Base-by-base conservation (phyloP, 352 stramenopile genomes). In the Thalassiosira exigua region DNA sequence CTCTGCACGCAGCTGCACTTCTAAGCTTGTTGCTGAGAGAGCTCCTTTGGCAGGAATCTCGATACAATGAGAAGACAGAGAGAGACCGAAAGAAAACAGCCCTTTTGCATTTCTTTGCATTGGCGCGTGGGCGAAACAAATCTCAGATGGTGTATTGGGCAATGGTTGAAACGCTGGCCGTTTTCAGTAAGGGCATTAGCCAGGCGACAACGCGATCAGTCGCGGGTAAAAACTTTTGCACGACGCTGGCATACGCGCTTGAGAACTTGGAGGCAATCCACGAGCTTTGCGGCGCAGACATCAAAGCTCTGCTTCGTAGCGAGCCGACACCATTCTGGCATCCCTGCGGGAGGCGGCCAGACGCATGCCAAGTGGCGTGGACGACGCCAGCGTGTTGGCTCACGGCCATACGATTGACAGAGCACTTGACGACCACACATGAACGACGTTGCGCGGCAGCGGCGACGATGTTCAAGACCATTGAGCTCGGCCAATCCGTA, bases 171-270 rank as follows among this genome's bases (percentile, higher is more conserved):
- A 64, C 54, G 17, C 54, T 64, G n/a, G 54, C 54, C 7, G 21
- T 64, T 50, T 64, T 64, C 27, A 27, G 54, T 2, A 64, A 46
- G n/a, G 54, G 54, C 7, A 64, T 64, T 19, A 64, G 54, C 29
- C 24, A 46, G 21, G 9, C 39, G 9, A 64, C 54, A 22, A 64
- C 54, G 17, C 22, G 54, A 7, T 64, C 54, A 21, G 14, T n/a
- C 3, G 54, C 54, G 21, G 39, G 54, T 22, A 42, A 46, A 22
- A 64, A 46, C 30, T 64, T 64, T 27, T 53, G 44, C 44, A 24
- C 9, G 4, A 53, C 44, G 9, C 44, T 53, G 4, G 44, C 9
- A 22, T 22, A 53, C 24, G 44, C 44, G 4, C n/a, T 53, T 11
- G 19, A 7, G 4, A 53, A 11, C 14, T 19, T 53, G 4, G 44